Evolutionary conservation across 306 rosid species (phyloP).

Genomic region (Cucumis cinereus): DNA sequence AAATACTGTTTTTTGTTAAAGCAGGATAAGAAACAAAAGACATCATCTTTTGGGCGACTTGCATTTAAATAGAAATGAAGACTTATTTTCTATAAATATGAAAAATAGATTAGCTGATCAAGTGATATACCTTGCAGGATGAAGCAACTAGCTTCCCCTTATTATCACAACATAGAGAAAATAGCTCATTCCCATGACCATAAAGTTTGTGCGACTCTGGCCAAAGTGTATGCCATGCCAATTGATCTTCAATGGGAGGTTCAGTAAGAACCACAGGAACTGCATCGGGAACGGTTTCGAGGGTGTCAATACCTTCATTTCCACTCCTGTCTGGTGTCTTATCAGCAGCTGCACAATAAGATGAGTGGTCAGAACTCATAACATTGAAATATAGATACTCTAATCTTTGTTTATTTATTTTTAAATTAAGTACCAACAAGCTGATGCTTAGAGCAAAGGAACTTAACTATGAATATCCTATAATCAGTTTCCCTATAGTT

Average conservation of each 20-base stretch:
- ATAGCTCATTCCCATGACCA: slow-evolving; percentile 95
- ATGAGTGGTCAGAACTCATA: slow-evolving; percentile 10
- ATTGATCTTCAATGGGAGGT: slow-evolving; percentile 96
- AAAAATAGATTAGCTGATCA: background rate
- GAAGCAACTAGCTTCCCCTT: slow-evolving; percentile 84
- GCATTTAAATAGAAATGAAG: background rate
- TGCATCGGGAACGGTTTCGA: slow-evolving; percentile 85
- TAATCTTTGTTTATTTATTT: no score
- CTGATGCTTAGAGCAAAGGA: background rate
- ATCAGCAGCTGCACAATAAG: slow-evolving; percentile 41
- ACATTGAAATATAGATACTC: background rate
- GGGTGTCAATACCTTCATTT: slow-evolving; percentile 54
- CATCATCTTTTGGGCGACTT: background rate
- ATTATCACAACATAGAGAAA: slow-evolving; percentile 78
- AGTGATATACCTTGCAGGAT: slow-evolving; percentile 68
- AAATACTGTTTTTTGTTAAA: background rate
- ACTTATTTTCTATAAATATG: background rate
- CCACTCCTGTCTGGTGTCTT: slow-evolving; percentile 35
- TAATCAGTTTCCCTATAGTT: background rate
- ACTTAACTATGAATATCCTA: background rate
- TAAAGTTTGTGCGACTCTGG: slow-evolving; percentile 97
- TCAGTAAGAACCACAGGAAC: slow-evolving; percentile 70
- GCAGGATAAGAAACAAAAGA: background rate
- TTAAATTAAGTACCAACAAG: background rate
- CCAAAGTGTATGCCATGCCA: slow-evolving; percentile 95